A percentile compares a stretch with the other conserved stretches of the same genome.
Evolutionary conservation across 2,329 filamentous ascomycete genomes (phyloP).

Genomic region (Penicillium rolfsii): DNA sequence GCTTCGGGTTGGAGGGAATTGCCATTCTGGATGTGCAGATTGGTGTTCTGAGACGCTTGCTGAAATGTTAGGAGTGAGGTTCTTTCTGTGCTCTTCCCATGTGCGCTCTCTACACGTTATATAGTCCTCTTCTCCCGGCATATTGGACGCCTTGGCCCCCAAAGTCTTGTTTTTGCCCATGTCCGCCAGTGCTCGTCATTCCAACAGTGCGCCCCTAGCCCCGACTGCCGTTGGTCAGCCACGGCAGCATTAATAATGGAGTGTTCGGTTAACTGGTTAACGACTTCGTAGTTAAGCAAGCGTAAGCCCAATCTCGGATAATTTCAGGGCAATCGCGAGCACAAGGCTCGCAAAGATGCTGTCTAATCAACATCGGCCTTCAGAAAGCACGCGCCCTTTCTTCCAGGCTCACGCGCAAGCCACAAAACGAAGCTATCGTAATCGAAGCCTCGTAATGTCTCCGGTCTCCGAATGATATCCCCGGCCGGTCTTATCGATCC

Average conservation of each 20-base stretch:
- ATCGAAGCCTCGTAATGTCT: not conserved
- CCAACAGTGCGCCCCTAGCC: not conserved
- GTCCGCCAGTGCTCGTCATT: not conserved
- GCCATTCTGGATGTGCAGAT: constrained; percentile 7
- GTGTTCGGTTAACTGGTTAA: not conserved
- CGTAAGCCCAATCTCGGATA: constrained; percentile 1
- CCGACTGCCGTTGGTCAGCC: not conserved
- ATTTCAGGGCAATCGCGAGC: not conserved
- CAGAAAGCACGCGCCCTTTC: not conserved
- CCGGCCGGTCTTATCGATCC: not conserved
- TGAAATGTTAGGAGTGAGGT: not conserved
- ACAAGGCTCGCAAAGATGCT: not conserved
- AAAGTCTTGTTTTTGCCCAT: not conserved
- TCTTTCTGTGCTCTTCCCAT: not conserved
- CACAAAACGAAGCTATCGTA: not conserved
- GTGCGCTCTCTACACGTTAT: not conserved
- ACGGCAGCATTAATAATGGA: not conserved
- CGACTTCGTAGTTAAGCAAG: not conserved
- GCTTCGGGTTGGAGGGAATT: constrained; percentile 19
- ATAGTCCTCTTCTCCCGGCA: not conserved
- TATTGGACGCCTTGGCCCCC: not conserved
- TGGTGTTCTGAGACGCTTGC: not conserved
- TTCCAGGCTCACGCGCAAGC: not conserved
- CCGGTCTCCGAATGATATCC: not conserved
- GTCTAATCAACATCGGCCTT: not conserved